phyloP scores from a whole-genome alignment of 148 eudicot species.

The Camellia sinensis region DNA sequence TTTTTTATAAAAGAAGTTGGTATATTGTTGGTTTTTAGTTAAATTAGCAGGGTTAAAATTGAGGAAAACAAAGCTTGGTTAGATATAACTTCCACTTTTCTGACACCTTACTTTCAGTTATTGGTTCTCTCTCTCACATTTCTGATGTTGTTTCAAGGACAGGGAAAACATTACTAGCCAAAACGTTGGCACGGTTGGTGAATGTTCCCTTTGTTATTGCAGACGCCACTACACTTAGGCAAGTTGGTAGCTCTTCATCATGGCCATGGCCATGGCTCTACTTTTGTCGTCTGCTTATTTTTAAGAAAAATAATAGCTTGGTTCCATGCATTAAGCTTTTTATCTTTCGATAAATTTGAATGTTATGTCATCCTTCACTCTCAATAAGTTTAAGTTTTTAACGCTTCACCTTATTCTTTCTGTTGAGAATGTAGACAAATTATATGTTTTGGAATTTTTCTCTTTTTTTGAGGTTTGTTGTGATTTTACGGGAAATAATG shows the following conservation, averaged over 20 bases:
- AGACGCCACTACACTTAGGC: slow-evolving; percentile 99
- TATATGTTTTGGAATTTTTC: background rate
- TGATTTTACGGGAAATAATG: background rate
- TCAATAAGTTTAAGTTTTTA: background rate
- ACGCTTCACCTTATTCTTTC: no score
- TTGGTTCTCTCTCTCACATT: slow-evolving; percentile 40
- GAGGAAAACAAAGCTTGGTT: slow-evolving; percentile 1
- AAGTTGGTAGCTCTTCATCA: slow-evolving; percentile 23
- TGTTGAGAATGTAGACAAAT: background rate
- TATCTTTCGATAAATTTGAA: background rate
- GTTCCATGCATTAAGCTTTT: background rate
- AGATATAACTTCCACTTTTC: background rate
- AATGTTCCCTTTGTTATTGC: slow-evolving; percentile 98
- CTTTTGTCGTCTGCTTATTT: slow-evolving; percentile 10
- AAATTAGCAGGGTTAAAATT: no score
- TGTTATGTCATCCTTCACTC: background rate
- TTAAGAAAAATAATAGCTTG: background rate
- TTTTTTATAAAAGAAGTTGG: no score
- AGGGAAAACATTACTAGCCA: slow-evolving; percentile 98
- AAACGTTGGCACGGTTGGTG: slow-evolving; percentile 86
- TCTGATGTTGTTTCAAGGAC: slow-evolving; percentile 68
- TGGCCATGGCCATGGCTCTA: background rate
- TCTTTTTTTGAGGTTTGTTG: background rate
- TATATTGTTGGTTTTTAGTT: no score
- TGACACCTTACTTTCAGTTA: background rate